These are phyloP conservation scores for Chlamydomonas eustigma DNA, from an alignment of 139 green algal genomes.

Conservation along the genomic window DNA sequence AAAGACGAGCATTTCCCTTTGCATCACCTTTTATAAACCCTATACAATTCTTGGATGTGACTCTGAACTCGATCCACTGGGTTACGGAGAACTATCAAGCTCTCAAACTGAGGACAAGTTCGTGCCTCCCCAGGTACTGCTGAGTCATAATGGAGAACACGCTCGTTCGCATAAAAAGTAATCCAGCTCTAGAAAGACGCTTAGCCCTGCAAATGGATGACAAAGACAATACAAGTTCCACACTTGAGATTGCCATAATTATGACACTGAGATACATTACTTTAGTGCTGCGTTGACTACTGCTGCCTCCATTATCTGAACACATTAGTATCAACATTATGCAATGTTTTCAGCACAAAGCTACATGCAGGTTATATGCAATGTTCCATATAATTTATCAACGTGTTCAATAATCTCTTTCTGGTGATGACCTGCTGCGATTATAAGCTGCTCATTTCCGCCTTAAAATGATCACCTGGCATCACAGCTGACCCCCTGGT, in stretches of 20 bases:
- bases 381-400: not conserved
- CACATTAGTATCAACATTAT: no score
- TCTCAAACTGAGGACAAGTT: not conserved
- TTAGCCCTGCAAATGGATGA: not conserved
- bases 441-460: not conserved
- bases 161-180: not conserved
- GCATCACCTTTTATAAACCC: not conserved
- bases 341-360: not conserved
- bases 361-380: not conserved
- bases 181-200: not conserved
- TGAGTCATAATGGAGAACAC: not conserved
- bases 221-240: not conserved
- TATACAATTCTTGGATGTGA: not conserved
- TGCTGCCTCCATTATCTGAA: no score
- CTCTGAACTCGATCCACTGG: not conserved
- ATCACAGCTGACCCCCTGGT: not conserved
- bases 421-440: not conserved
- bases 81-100: not conserved
- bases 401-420: not conserved
- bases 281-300: no score
- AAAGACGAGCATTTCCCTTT: no score
- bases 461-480: not conserved
- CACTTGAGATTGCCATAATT: not conserved
- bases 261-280: not conserved
- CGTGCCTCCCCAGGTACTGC: not conserved